phyloP scores from a whole-genome alignment of 2,329 filamentous ascomycete species.

The Ophiosphaerella herpotricha region DNA sequence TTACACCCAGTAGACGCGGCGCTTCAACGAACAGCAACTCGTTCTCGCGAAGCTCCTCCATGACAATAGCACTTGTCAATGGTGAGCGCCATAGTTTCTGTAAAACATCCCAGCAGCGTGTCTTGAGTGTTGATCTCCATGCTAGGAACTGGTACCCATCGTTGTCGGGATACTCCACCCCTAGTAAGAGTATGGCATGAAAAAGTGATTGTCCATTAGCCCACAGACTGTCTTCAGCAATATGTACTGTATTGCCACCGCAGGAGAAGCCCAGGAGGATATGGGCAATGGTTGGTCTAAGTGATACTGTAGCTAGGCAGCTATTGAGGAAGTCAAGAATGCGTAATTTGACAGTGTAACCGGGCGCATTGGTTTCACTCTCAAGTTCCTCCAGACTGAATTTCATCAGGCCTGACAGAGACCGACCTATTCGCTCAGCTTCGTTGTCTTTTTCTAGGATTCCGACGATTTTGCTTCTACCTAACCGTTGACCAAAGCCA shows the following conservation, averaged over 20 bases:
- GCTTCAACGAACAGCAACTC: slow-evolving; percentile 82
- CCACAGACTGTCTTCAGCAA: slow-evolving; percentile 73
- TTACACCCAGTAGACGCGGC: slow-evolving; percentile 71
- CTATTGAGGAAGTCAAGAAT: slow-evolving; percentile 85
- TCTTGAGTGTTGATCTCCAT: slow-evolving; percentile 51
- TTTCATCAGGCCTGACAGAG: slow-evolving; percentile 71
- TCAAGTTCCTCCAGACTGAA: slow-evolving; percentile 72
- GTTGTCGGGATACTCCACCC: slow-evolving; percentile 69
- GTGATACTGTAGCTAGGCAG: slow-evolving; percentile 74
- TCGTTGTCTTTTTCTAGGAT: slow-evolving; percentile 83
- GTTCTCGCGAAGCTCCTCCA: slow-evolving; percentile 77
- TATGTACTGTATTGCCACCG: slow-evolving; percentile 68
- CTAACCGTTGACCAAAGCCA: slow-evolving; percentile 64
- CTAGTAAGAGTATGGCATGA: slow-evolving; percentile 76
- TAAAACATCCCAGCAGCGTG: slow-evolving; percentile 63
- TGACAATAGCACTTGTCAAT: slow-evolving; percentile 73
- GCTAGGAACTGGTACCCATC: slow-evolving; percentile 51
- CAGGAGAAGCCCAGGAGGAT: slow-evolving; percentile 87
- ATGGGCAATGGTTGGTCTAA: slow-evolving; percentile 86
- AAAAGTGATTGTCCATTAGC: slow-evolving; percentile 76
- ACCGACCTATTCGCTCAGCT: slow-evolving; percentile 76
- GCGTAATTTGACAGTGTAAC: slow-evolving; percentile 80
- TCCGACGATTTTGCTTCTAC: slow-evolving; percentile 83
- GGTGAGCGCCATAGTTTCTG: slow-evolving; percentile 82
- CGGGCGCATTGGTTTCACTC: slow-evolving; percentile 68